phyloP scores from a whole-genome alignment of 345 rosid species.

The Bruguiera gymnorhiza region DNA sequence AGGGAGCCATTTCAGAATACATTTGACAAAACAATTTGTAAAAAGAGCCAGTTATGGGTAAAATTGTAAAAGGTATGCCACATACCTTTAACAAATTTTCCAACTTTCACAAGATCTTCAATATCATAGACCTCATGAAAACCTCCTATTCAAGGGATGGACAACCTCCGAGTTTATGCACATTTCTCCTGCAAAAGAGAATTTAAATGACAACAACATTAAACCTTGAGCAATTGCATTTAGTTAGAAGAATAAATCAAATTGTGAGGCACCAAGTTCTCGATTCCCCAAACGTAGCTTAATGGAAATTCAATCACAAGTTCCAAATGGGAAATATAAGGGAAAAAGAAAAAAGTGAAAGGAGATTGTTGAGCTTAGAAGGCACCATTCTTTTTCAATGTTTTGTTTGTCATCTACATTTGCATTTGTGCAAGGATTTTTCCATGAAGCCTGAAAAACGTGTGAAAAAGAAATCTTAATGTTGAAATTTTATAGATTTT shows the following conservation, averaged over 20 bases:
- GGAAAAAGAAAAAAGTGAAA: no score
- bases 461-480: no score
- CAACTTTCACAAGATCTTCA: conserved; percentile 96
- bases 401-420: no score
- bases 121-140: conserved; percentile 57
- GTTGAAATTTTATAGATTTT: no score
- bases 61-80: conserved; percentile 4
- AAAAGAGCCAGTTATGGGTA: neutral
- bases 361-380: no score
- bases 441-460: no score
- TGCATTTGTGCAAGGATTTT: no score
- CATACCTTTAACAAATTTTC: conserved; percentile 75
- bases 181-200: conserved; percentile 47
- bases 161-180: conserved; percentile 42
- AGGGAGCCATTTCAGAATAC: neutral
- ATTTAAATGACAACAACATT: conserved; percentile 10
- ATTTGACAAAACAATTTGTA: neutral
- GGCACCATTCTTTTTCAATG: no score
- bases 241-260: conserved; percentile 44
- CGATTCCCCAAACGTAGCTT: no score
- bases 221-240: conserved; percentile 3
- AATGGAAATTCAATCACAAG: neutral
- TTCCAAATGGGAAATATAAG: no score
- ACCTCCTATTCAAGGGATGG: no score
- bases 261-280: conserved; percentile 60